A percentile compares a stretch with the other conserved stretches of the same genome.
phyloP scores from a whole-genome alignment of 2,329 filamentous ascomycete species.

The Paraphaeosphaeria minitans region DNA sequence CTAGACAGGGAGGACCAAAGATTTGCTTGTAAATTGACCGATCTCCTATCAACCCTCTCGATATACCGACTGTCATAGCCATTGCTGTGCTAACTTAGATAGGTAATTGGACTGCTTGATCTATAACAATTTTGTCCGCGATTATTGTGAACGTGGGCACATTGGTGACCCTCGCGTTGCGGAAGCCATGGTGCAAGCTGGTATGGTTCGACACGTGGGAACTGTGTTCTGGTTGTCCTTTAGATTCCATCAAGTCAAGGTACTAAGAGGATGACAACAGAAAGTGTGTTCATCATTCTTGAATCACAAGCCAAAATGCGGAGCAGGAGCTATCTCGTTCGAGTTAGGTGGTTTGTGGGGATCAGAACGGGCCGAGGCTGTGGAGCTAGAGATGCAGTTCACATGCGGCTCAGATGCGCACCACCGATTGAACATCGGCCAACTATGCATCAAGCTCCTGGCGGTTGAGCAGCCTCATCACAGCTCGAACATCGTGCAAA shows the following conservation, averaged over 20 bases:
- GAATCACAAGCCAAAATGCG: conserved; percentile 4
- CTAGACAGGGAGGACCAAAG: too few relatives aligned
- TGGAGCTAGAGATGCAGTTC: neutral
- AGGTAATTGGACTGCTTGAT: too few relatives aligned
- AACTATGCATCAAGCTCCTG: conserved; percentile 1
- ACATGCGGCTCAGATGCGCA: conserved; percentile 4
- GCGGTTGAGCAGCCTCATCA: conserved; percentile 3
- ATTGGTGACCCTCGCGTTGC: too few relatives aligned
- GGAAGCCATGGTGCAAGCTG: too few relatives aligned
- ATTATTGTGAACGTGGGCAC: too few relatives aligned
- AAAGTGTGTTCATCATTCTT: neutral
- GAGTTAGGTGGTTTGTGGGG: conserved; percentile 10
- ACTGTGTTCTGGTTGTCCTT: neutral
- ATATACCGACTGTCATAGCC: too few relatives aligned
- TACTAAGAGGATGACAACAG: neutral
- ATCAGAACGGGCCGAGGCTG: conserved; percentile 1
- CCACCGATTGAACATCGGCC: conserved; percentile 3
- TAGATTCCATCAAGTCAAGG: neutral
- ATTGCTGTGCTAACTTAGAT: too few relatives aligned
- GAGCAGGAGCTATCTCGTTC: conserved; percentile 3
- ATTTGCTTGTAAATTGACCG: too few relatives aligned
- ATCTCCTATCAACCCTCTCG: too few relatives aligned
- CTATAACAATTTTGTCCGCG: too few relatives aligned
- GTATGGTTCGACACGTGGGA: too few relatives aligned
- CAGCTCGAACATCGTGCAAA: neutral